Conservation (phyloP, 2,329 filamentous ascomycete species). For the Ophiostoma pallidulum region DNA sequence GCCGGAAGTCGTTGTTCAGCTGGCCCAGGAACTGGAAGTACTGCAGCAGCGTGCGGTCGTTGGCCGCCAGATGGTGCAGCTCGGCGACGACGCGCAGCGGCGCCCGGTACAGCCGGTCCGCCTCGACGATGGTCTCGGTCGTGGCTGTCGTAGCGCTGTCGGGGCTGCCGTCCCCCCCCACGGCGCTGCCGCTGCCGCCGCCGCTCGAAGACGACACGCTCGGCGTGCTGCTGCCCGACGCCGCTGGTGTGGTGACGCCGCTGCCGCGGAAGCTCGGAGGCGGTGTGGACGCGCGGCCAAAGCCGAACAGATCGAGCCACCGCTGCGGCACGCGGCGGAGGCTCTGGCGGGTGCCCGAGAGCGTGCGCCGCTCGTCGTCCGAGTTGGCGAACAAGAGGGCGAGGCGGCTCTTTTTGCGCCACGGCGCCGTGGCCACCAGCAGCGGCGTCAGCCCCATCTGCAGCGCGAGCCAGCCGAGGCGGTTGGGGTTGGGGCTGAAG, state of each 20-base stretch:
- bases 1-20: slow-evolving; percentile 14
- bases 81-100: slow-evolving; percentile 17
- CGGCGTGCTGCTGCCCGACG: not conserved
- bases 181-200: slow-evolving; percentile 2
- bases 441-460: slow-evolving; percentile 17
- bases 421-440: slow-evolving; percentile 15
- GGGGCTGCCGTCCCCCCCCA: not conserved
- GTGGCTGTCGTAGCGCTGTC: not conserved
- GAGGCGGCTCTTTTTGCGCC: slow-evolving; percentile 14
- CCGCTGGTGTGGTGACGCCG: slow-evolving; percentile 1
- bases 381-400: slow-evolving; percentile 14
- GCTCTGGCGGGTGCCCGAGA: slow-evolving; percentile 15
- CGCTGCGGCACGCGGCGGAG: slow-evolving; percentile 13
- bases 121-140: slow-evolving; percentile 1
- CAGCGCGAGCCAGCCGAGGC: slow-evolving; percentile 18
- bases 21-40: slow-evolving; percentile 19
- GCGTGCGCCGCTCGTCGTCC: slow-evolving; percentile 16
- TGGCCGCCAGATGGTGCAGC: slow-evolving; percentile 11
- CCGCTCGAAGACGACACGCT: too few relatives aligned
- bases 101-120: slow-evolving; percentile 15
- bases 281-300: slow-evolving; percentile 5
- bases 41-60: slow-evolving; percentile 12
- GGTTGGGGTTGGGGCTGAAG: slow-evolving; percentile 16
- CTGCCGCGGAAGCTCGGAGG: not conserved
- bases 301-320: slow-evolving; percentile 17